These are phyloP conservation scores for Suhomyces chickasaworum DNA, from an alignment of 1,139 yeast species.

Conservation along the genomic window DNA sequence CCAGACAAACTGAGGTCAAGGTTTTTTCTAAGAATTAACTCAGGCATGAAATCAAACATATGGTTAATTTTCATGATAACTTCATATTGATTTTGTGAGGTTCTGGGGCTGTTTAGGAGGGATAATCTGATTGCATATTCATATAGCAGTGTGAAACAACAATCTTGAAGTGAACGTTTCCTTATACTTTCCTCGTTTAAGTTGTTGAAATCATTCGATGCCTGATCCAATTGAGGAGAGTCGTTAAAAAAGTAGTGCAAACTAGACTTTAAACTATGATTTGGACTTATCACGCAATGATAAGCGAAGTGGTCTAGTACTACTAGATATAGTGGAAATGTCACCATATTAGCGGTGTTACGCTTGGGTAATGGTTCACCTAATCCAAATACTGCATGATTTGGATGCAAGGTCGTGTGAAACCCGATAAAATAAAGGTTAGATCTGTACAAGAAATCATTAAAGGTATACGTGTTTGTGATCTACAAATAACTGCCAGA, in stretches of 20 bases:
- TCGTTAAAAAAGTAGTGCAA: constrained; percentile 4
- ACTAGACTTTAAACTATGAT: constrained; percentile 8
- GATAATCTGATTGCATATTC: not conserved
- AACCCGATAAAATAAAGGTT: not conserved
- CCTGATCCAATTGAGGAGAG: constrained; percentile 1
- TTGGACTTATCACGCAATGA: constrained; percentile 8
- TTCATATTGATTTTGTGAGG: not conserved
- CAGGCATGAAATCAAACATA: constrained; percentile 1
- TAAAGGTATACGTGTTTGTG: too few species aligned
- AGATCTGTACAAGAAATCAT: too few species aligned
- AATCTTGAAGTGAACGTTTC: constrained; percentile 2
- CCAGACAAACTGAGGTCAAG: not conserved
- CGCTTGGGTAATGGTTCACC: not conserved
- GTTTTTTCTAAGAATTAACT: not conserved
- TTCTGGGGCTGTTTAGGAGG: not conserved
- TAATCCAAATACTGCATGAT: not conserved
- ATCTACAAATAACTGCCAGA: too few species aligned
- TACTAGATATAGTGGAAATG: not conserved
- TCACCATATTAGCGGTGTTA: not conserved
- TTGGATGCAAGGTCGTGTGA: not conserved
- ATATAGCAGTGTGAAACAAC: not conserved
- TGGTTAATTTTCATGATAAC: not conserved
- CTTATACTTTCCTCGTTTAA: constrained; percentile 10
- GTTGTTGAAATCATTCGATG: constrained; percentile 7
- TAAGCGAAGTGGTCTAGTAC: constrained; percentile 13